Evolutionary conservation across 768 basidiomycete species (phyloP).

Genomic region (Suillus ampliporus): DNA sequence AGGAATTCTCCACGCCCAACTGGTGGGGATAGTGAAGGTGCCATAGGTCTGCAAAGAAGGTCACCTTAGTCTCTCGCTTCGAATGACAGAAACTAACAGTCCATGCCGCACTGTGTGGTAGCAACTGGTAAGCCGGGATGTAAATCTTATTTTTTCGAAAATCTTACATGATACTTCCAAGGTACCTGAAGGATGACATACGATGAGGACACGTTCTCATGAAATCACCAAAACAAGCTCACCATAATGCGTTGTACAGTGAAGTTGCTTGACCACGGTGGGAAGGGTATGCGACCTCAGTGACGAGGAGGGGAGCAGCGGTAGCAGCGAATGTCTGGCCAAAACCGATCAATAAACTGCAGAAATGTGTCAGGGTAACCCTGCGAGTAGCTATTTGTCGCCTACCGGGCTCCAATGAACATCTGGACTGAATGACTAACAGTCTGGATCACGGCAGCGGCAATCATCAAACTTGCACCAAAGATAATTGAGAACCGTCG

Average conservation of each 20-base stretch:
- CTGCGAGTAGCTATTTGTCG: neutral
- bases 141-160: neutral
- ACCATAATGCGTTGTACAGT: conserved; percentile 52
- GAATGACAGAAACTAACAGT: conserved; percentile 30
- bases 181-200: conserved; percentile 36
- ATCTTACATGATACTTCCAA: conserved; percentile 40
- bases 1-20: conserved; percentile 27
- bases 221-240: conserved; percentile 11
- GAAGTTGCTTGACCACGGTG: conserved; percentile 53
- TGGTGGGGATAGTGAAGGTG: conserved; percentile 18
- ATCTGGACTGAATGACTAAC: conserved; percentile 45
- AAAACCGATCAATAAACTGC: conserved; percentile 48
- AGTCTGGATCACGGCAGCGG: conserved; percentile 46
- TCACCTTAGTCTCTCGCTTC: too few species aligned
- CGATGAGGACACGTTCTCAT: conserved; percentile 12
- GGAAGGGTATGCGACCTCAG: conserved; percentile 56
- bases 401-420: conserved; percentile 50
- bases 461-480: conserved; percentile 47
- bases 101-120: conserved; percentile 65
- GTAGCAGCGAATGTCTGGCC: conserved; percentile 47
- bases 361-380: neutral
- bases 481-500: conserved; percentile 44
- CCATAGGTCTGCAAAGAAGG: conserved; percentile 21
- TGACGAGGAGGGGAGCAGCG: conserved; percentile 54
- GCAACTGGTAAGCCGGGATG: neutral